These are phyloP conservation scores for Rhazya stricta DNA, from an alignment of 257 asterid species.

Conservation along the genomic window DNA sequence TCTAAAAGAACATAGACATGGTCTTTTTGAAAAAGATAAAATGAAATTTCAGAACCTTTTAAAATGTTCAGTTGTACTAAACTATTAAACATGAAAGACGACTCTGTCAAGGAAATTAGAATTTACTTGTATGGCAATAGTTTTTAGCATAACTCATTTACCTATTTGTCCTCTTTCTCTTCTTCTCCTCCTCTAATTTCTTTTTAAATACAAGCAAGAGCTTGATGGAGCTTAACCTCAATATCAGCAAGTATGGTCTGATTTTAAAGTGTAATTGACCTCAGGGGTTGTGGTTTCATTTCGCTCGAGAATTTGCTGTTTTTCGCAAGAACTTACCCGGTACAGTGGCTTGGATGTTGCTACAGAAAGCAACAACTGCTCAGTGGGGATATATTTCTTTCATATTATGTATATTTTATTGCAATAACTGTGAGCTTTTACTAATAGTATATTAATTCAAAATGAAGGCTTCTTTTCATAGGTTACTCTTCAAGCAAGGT, in stretches of 20 bases:
- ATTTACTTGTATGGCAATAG: not conserved
- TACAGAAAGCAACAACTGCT: conserved; percentile 19
- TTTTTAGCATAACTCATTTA: not conserved
- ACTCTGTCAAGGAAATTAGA: not conserved
- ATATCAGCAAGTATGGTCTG: conserved; percentile 17
- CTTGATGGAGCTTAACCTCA: not conserved
- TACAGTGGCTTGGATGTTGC: conserved; percentile 42
- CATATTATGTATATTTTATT: not conserved
- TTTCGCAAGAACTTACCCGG: conserved; percentile 76
- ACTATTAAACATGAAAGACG: not conserved
- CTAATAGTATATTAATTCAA: conserved; percentile 55
- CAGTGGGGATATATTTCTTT: conserved; percentile 5
- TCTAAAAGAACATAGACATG: not conserved
- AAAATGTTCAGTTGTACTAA: not conserved
- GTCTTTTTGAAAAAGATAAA: not conserved
- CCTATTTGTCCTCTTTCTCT: not conserved
- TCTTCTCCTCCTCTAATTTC: not conserved
- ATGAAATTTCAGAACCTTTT: not conserved
- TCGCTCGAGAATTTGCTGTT: conserved; percentile 88
- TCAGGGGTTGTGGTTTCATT: conserved; percentile 91
- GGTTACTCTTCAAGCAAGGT: conserved; percentile 71
- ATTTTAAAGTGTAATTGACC: conserved; percentile 21
- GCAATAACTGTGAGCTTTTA: conserved; percentile 24
- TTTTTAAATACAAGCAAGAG: not conserved
- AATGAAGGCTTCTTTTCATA: conserved; percentile 75